Evolutionary conservation across 176 grass and related monocot genomes (phyloP), one percentile per base, ranked within the genome.

Genomic region (Bromus sterilis): DNA sequence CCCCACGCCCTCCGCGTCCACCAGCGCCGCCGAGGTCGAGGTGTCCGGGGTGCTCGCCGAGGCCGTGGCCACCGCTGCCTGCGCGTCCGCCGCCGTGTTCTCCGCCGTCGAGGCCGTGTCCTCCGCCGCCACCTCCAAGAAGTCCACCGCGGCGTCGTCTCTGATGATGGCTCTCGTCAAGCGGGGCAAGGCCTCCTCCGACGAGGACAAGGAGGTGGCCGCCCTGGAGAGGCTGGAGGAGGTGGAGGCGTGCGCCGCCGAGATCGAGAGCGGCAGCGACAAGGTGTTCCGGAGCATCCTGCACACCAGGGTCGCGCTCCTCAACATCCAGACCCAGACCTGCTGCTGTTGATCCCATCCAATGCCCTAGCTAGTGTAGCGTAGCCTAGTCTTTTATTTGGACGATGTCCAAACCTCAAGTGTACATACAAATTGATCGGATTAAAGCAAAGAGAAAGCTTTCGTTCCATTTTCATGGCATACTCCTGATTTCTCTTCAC

Each of bases 251-350:
- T 86, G 78, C 79, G 32, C 91, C 0, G 48, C 20, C 1, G 66
- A 81, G 8, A 78, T 85, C 16, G 86, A 91, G 72, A 75, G 14
- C 35, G 78, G 76, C 20, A 89, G 78, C 18, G 86, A 87, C 72
- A 80, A 44, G 53, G 87, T 89, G 81, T 89, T 89, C 76, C 85
- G 59, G 51, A 83, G 53, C 60, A 83, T 94, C 13, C 75, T 85
- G 29, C 80, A 66, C 30, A 77, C 79, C 24, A 87, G 92, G 55
- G 83, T 94, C 8, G 71, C 84, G 2, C 84, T 92, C 43, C 89
- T 91, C 42, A 91, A 94, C 76, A 91, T 92, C 34, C 84, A 84
- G 11, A 87, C 83, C 15, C 24, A 71, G 7, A 46, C 68, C 1
- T 46, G 24, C 1, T 46, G 24, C 25, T 71, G 68, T 5, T 70